Conservation (phyloP, 495 filamentous ascomycete species). For the Penicillium psychrofluorescens region DNA sequence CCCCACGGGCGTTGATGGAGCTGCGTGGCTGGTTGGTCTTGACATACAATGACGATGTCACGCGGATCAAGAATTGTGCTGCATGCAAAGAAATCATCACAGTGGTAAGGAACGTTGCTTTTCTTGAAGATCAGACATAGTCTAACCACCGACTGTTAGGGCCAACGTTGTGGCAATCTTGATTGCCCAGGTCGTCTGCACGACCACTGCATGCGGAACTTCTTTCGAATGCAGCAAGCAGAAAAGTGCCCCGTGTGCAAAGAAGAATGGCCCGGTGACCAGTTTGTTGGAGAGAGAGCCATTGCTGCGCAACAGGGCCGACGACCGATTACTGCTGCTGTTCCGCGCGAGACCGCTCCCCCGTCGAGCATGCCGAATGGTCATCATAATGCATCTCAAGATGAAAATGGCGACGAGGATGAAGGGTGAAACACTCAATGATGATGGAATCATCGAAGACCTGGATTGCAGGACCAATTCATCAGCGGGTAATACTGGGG, state of each 20-base stretch:
- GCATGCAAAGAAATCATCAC: constrained; percentile 91
- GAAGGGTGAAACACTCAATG: not conserved
- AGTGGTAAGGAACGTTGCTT: constrained; percentile 38
- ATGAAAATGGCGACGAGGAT: constrained; percentile 3
- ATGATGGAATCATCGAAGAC: not conserved
- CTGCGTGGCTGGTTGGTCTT: constrained; percentile 71
- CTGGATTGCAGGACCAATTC: too few species aligned
- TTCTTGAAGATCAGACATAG: not conserved
- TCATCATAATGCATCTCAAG: not conserved
- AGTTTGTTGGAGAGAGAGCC: constrained; percentile 78
- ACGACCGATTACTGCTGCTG: constrained; percentile 19
- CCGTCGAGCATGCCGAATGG: constrained; percentile 5
- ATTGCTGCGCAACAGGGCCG: constrained; percentile 23
- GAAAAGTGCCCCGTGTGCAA: constrained; percentile 70
- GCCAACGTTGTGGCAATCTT: constrained; percentile 68
- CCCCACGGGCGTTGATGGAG: constrained; percentile 75
- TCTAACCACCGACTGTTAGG: constrained; percentile 31
- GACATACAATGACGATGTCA: constrained; percentile 66
- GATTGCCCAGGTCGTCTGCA: constrained; percentile 68
- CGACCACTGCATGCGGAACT: constrained; percentile 64
- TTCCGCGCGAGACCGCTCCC: constrained; percentile 5
- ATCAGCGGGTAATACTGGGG: too few species aligned
- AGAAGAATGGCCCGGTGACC: constrained; percentile 61
- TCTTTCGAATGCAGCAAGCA: constrained; percentile 57
- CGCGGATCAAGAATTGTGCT: constrained; percentile 78